These are phyloP conservation scores for Sporothrix sp. DNA, from an alignment of 2,329 filamentous ascomycete species.

Conservation along the genomic window DNA sequence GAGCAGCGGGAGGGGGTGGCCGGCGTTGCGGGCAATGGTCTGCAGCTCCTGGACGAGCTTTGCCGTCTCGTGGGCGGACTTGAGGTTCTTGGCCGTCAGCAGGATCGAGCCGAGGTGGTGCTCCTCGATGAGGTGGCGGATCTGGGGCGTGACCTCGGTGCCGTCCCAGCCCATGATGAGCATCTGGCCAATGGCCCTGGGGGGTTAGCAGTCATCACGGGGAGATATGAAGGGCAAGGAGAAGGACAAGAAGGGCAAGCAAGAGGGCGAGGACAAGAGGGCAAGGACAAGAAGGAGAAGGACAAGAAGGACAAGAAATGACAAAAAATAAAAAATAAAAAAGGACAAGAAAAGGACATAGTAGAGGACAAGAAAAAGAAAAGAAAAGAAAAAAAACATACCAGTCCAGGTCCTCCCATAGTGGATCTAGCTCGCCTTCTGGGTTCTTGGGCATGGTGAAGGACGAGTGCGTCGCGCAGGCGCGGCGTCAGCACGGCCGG, in stretches of 20 bases:
- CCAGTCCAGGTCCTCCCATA: constrained; percentile 71
- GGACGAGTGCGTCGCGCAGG: background rate
- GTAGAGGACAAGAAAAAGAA: background rate
- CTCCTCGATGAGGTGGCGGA: constrained; percentile 68
- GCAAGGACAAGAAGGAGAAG: background rate
- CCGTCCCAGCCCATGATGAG: constrained; percentile 83
- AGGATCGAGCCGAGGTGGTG: constrained; percentile 84
- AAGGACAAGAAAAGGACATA: background rate
- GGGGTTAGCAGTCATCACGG: constrained; percentile 1
- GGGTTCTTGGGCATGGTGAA: constrained; percentile 24
- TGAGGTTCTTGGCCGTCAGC: constrained; percentile 74
- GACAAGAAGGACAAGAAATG: background rate
- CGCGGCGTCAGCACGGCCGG: background rate
- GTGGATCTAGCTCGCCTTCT: constrained; percentile 45
- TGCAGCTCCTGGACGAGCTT: constrained; percentile 83
- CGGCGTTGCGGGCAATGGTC: constrained; percentile 80
- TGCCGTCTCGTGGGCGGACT: constrained; percentile 83
- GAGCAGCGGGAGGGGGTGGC: constrained; percentile 77
- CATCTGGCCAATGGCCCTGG: constrained; percentile 63
- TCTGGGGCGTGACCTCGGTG: constrained; percentile 72
- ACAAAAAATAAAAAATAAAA: background rate
- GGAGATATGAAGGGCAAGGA: background rate
- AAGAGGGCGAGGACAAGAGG: background rate
- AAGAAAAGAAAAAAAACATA: constrained; percentile 33
- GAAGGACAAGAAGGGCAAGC: background rate